Base-by-base conservation (phyloP, 2,329 filamentous ascomycete genomes). In the Aspergillus uvarum region DNA sequence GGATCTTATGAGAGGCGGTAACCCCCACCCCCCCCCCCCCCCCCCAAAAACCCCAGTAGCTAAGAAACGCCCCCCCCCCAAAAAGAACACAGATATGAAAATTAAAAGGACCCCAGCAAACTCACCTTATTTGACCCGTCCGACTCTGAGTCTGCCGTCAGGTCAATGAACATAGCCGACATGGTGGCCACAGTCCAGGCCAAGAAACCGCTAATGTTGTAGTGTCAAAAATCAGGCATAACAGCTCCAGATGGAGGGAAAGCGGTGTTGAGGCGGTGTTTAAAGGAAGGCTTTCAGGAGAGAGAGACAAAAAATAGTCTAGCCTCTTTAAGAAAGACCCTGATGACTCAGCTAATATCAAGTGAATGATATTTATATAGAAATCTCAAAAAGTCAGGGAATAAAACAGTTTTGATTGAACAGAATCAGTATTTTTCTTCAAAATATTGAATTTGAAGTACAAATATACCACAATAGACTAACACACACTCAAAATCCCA, bases 141-240 rank as follows among this genome's bases (percentile, higher is more conserved):
- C 1, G 67, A 58, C 42, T 70, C 67, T 3, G 67, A 71, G 47
- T 72, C 68, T 31, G 54, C 42, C 0, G 68, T 72, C 14, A 72
- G 51, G 51, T 72, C 69, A 19, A 71, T 68, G 6, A 70, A 60
- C 67, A 68, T 71, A 4, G 26, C 58, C 32, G 47, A 11, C 7
- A 31, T 29, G 22, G n/a, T 5, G 42, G 12, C 16, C 38, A 42
- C 6, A 8, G 16, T n/a, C 16, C 38, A n/a, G 38, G 8, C 16
- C 38, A n/a, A 48, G 11, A 14, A 19, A 21, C n/a, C 29, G 14
- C 26, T n/a, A 26, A 32, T n/a, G 21, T n/a, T 6, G 32, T 24
- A 38, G 51, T 31, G 44, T 53, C 16, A 42, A 24, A 44, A 16
- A 44, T 16, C 12, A 12, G 24, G 11, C 26, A 53, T 26, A 10